Conservation (phyloP, 768 basidiomycete genomes). For the Termitomyces sp. region DNA sequence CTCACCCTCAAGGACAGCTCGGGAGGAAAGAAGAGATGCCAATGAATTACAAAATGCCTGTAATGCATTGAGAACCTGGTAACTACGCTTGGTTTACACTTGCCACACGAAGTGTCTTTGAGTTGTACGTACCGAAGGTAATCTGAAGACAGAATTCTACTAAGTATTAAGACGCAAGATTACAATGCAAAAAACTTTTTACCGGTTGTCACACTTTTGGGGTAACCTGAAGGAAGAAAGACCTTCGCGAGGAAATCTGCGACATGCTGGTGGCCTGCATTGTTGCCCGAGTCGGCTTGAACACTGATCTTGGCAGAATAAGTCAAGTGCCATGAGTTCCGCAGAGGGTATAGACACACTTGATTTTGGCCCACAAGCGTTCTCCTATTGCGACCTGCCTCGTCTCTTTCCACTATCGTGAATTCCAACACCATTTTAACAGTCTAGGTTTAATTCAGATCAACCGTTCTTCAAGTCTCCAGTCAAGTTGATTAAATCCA, state of each 20-base stretch:
- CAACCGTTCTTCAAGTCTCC: not conserved
- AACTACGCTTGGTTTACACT: constrained; percentile 33
- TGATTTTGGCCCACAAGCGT: constrained; percentile 6
- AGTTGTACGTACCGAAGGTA: constrained; percentile 45
- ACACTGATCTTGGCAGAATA: constrained; percentile 4
- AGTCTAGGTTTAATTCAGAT: too few relatives aligned
- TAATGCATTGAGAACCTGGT: constrained; percentile 61
- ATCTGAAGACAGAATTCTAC: constrained; percentile 29
- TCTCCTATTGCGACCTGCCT: constrained; percentile 14
- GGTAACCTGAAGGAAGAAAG: constrained; percentile 64
- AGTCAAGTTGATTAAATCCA: not conserved
- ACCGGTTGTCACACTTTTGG: constrained; percentile 60
- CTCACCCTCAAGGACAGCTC: constrained; percentile 64
- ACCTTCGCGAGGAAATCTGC: constrained; percentile 36
- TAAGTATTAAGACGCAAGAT: not conserved
- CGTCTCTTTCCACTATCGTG: constrained; percentile 17
- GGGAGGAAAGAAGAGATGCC: constrained; percentile 57
- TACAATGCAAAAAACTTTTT: constrained; percentile 1
- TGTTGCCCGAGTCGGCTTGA: not conserved
- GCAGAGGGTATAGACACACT: constrained; percentile 4
- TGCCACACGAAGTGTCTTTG: not conserved
- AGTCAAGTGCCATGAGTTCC: not conserved
- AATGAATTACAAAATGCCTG: constrained; percentile 72
- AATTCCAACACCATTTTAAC: not conserved
- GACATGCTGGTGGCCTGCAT: constrained; percentile 1